Conservation (phyloP, 805 yeast species). For the Suhomyces canberraensis region DNA sequence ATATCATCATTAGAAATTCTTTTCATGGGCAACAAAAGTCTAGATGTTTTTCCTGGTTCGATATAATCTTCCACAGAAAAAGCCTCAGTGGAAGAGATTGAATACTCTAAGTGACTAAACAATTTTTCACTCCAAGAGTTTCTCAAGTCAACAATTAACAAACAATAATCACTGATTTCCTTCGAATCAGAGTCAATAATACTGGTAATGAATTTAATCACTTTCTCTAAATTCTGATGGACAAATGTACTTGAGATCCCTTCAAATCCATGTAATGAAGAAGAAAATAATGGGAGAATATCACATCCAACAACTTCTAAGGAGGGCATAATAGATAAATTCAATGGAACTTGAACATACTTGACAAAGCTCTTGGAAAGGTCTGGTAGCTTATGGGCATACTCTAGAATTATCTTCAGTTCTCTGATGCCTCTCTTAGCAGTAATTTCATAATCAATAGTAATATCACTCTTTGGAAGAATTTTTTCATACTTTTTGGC, state of each 20-base stretch:
- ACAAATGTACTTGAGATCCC: neutral
- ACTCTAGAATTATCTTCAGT: conserved; percentile 63
- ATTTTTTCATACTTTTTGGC: conserved; percentile 35
- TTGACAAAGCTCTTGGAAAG: conserved; percentile 38
- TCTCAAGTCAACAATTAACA: conserved; percentile 70
- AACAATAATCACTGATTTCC: conserved; percentile 51
- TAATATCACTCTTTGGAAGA: conserved; percentile 38
- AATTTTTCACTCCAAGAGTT: conserved; percentile 72
- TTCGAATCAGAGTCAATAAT: conserved; percentile 18
- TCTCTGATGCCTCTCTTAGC: conserved; percentile 75
- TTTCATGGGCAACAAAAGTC: conserved; percentile 70
- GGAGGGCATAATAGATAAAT: conserved; percentile 67
- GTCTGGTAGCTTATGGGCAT: conserved; percentile 38
- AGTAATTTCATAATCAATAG: conserved; percentile 53
- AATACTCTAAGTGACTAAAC: conserved; percentile 26
- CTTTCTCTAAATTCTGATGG: conserved; percentile 21
- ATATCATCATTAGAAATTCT: conserved; percentile 46
- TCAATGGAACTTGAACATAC: conserved; percentile 62
- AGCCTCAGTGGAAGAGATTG: conserved; percentile 20
- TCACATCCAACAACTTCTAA: conserved; percentile 76
- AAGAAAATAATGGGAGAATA: conserved; percentile 52
- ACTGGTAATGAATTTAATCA: conserved; percentile 25
- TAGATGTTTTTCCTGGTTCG: conserved; percentile 29
- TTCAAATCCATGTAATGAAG: conserved; percentile 20
- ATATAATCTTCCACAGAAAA: conserved; percentile 28